phyloP scores from a whole-genome alignment of 805 yeast species.

The Pichia insulana region DNA sequence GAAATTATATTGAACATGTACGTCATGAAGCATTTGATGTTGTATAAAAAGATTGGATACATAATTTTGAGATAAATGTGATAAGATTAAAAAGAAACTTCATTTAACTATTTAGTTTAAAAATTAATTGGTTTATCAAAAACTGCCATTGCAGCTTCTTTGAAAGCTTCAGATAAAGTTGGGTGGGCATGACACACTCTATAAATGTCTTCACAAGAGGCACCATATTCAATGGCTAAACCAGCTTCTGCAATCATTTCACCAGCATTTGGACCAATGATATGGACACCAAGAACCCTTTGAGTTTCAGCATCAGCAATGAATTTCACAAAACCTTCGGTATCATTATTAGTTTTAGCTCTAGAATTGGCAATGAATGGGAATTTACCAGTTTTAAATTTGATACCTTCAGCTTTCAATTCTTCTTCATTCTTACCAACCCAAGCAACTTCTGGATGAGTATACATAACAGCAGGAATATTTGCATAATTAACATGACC shows the following conservation, averaged over 20 bases:
- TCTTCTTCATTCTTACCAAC: conserved; percentile 79
- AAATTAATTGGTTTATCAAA: conserved; percentile 88
- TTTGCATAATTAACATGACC: conserved; percentile 98
- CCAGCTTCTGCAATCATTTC: conserved; percentile 99
- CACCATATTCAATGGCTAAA: conserved; percentile 96
- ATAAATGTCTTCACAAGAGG: conserved; percentile 94
- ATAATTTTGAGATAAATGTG: too few species aligned
- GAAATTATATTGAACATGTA: too few species aligned
- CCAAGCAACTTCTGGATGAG: conserved; percentile 99
- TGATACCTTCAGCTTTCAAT: conserved; percentile 65
- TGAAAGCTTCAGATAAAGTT: conserved; percentile 94
- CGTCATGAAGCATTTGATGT: too few species aligned
- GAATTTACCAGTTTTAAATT: conserved; percentile 93
- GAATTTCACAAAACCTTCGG: conserved; percentile 96
- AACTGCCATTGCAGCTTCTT: conserved; percentile 93
- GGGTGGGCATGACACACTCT: conserved; percentile 99
- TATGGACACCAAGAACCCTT: conserved; percentile 92
- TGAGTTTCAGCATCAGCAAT: conserved; percentile 96
- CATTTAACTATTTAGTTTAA: conserved; percentile 25
- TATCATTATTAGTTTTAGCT: conserved; percentile 95
- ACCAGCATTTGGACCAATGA: conserved; percentile 97
- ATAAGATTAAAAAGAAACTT: not conserved
- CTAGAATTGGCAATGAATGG: conserved; percentile 98
- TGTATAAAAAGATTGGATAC: too few species aligned
- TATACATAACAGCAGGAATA: conserved; percentile 98